A percentile compares a stretch with the other conserved stretches of the same genome.
Evolutionary conservation across 192 early-diverging fungal genomes (phyloP).

Genomic region (Coemansia sp.): DNA sequence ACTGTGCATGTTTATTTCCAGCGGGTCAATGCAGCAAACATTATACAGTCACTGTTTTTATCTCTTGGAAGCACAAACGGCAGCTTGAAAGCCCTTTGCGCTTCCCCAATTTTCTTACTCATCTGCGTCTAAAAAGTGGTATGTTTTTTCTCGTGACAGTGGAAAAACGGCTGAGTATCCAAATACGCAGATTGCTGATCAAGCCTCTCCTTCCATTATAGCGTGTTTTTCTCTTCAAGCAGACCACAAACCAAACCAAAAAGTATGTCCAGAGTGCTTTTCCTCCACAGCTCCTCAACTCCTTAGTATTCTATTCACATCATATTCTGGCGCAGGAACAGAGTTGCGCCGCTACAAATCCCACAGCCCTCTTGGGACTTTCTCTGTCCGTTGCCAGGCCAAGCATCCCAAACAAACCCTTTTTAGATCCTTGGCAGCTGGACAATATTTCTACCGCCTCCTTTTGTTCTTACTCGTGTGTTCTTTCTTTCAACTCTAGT

Average conservation of each 20-base stretch:
- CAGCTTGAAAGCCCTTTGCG: neutral
- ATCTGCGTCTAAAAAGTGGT: conserved; percentile 9
- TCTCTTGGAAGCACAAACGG: neutral
- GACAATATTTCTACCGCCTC: neutral
- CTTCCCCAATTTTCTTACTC: neutral
- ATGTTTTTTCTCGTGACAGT: conserved; percentile 4
- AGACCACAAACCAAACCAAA: neutral
- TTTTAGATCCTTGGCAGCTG: neutral
- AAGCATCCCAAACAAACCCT: too few relatives aligned
- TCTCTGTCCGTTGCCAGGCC: too few relatives aligned
- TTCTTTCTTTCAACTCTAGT: neutral
- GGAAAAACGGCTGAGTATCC: conserved; percentile 2
- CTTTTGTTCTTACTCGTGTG: neutral
- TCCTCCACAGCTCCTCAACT: neutral
- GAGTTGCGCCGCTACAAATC: too few relatives aligned
- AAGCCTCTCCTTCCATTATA: conserved; percentile 2
- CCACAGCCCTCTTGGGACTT: too few relatives aligned
- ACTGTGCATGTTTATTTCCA: neutral
- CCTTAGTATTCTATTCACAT: neutral
- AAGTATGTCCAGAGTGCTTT: neutral
- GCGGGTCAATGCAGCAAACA: neutral
- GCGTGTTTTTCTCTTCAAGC: conserved; percentile 2
- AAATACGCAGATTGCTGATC: conserved; percentile 4
- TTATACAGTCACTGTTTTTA: neutral
- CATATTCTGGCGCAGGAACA: neutral